These are phyloP conservation scores for Clarkia xantiana DNA, from an alignment of 345 rosid genomes.

Conservation along the genomic window DNA sequence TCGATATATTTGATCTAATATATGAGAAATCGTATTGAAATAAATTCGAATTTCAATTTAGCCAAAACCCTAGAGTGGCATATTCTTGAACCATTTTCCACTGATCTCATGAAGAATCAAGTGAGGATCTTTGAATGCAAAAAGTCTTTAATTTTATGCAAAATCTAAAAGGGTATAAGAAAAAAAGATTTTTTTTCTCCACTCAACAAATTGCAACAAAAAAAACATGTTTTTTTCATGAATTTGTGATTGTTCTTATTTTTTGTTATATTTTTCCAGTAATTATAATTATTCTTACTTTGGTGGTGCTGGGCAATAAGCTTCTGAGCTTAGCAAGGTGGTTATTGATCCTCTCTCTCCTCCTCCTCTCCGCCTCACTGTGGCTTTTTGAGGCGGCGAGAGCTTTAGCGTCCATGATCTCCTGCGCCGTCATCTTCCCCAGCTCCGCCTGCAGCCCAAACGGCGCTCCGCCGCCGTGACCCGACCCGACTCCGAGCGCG, in stretches of 20 bases:
- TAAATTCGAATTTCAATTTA: too few relatives aligned
- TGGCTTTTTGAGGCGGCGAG: constrained; percentile 96
- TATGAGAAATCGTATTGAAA: too few relatives aligned
- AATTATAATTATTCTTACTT: constrained; percentile 65
- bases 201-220: not conserved
- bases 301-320: constrained; percentile 87
- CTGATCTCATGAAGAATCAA: constrained; percentile 1
- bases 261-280: not conserved
- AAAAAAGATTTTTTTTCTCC: not conserved
- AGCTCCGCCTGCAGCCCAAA: constrained; percentile 74
- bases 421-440: constrained; percentile 91
- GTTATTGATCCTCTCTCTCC: constrained; percentile 93
- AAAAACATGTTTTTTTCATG: constrained; percentile 21
- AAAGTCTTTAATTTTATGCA: not conserved
- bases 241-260: constrained; percentile 45
- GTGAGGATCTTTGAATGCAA: not conserved
- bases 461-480: constrained; percentile 39
- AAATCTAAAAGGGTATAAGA: not conserved
- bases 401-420: constrained; percentile 98
- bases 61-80: too few relatives aligned
- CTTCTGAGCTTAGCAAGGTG: constrained; percentile 93
- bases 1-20: too few relatives aligned
- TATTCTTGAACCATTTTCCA: too few relatives aligned
- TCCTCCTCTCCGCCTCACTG: constrained; percentile 92
- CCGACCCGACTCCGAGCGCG: constrained; percentile 51